These are phyloP conservation scores for Daldinia decipiens DNA, from an alignment of 495 filamentous ascomycete genomes.

Conservation along the genomic window DNA sequence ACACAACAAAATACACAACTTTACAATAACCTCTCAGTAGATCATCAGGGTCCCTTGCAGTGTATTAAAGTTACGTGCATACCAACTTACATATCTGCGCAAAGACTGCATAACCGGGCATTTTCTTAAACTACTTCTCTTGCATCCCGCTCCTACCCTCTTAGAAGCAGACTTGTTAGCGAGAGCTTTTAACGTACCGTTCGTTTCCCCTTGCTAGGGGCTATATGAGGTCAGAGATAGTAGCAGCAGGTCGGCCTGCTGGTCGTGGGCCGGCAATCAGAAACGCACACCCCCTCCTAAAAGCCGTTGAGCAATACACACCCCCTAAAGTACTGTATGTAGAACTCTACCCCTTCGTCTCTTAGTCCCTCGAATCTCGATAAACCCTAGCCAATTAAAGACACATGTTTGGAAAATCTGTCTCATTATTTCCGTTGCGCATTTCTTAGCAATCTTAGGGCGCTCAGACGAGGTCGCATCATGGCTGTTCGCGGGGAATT, in stretches of 20 bases:
- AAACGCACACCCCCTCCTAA: conserved; percentile 46
- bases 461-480: conserved; percentile 46
- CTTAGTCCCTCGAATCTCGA: conserved; percentile 47
- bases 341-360: conserved; percentile 36
- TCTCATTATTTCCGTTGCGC: conserved; percentile 49
- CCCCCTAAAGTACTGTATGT: conserved; percentile 21
- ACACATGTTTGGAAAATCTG: conserved; percentile 41
- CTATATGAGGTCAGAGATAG: conserved; percentile 41
- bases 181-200: conserved; percentile 24
- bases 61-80: conserved; percentile 44
- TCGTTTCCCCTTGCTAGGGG: conserved; percentile 38
- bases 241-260: conserved; percentile 31
- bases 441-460: conserved; percentile 46
- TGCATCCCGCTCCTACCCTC: conserved; percentile 40
- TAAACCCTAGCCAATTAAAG: conserved; percentile 47
- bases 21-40: conserved; percentile 21
- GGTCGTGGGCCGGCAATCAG: conserved; percentile 42
- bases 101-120: conserved; percentile 43
- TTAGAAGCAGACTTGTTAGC: conserved; percentile 6
- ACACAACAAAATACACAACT: conserved; percentile 7
- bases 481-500: conserved; percentile 42
- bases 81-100: conserved; percentile 41
- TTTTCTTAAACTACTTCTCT: conserved; percentile 42
- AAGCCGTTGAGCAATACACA: conserved; percentile 47
- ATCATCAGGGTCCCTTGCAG: conserved; percentile 35